A percentile compares a stretch with the other conserved stretches of the same genome.
Conservation (phyloP, 78 protist genomes). For the Dictyostelium firmibasis region DNA sequence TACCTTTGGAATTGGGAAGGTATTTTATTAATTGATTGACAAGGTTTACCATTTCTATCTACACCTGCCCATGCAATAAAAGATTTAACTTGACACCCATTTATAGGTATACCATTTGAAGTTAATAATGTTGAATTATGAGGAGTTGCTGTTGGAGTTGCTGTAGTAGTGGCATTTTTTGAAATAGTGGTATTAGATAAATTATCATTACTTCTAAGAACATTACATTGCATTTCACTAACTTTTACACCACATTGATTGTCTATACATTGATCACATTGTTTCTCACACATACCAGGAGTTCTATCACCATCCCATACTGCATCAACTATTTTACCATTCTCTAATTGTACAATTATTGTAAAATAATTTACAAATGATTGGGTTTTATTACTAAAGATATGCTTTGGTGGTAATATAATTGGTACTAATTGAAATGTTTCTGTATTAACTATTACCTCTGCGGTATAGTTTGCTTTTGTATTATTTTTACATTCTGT, state of each 20-base stretch:
- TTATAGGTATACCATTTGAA: not conserved
- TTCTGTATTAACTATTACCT: not conserved
- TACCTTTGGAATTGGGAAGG: conserved; percentile 44
- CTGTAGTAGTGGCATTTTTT: not conserved
- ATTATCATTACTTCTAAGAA: not conserved
- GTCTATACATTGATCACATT: conserved; percentile 13
- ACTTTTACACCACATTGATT: conserved; percentile 29
- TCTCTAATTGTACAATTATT: not conserved
- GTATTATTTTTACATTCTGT: not conserved
- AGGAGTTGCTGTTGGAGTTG: not conserved
- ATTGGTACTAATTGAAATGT: not conserved
- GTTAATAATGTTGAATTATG: not conserved
- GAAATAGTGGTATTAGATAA: not conserved
- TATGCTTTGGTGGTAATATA: conserved; percentile 34
- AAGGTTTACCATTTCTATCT: conserved; percentile 7
- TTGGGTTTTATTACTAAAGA: not conserved
- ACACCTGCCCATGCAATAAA: conserved; percentile 32
- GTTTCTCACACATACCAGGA: not conserved
- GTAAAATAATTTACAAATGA: conserved; percentile 25
- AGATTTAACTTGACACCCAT: conserved; percentile 22
- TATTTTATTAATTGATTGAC: conserved; percentile 22
- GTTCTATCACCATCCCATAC: conserved; percentile 65
- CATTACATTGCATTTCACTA: not conserved
- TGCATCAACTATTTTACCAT: conserved; percentile 1
- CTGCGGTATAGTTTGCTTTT: not conserved